Evolutionary conservation across 495 filamentous ascomycete genomes (phyloP).

Genomic region (Letharia lupina): DNA sequence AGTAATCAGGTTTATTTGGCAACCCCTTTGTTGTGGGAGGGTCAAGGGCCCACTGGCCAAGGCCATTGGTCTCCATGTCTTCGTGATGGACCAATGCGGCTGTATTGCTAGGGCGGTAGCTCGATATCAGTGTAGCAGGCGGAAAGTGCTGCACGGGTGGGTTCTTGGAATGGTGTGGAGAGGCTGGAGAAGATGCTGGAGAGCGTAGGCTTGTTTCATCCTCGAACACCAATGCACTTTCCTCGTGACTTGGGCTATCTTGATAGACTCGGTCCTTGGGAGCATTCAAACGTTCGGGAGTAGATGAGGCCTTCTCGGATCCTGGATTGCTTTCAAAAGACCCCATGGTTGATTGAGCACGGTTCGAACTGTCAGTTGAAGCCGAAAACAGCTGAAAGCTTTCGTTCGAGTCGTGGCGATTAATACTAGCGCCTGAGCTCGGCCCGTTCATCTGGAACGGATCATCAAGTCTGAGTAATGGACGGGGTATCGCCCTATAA

Average conservation of each 20-base stretch:
- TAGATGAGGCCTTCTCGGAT: constrained; percentile 16
- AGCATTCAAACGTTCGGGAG: constrained; percentile 6
- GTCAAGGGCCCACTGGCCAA: background rate
- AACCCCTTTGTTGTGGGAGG: background rate
- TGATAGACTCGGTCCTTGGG: background rate
- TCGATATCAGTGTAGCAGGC: background rate
- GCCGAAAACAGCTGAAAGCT: constrained; percentile 79
- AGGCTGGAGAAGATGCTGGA: constrained; percentile 7
- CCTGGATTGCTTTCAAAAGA: constrained; percentile 30
- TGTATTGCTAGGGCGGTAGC: constrained; percentile 1
- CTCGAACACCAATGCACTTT: constrained; percentile 13
- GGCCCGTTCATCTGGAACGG: constrained; percentile 30
- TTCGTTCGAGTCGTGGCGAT: constrained; percentile 67
- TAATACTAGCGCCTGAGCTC: constrained; percentile 36
- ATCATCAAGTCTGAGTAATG: constrained; percentile 37
- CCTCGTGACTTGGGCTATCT: background rate
- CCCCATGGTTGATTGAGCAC: constrained; percentile 36
- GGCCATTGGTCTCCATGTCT: constrained; percentile 12
- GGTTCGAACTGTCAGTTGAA: constrained; percentile 54
- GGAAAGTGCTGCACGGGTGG: background rate
- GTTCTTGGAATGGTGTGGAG: background rate
- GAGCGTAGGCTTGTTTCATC: constrained; percentile 13
- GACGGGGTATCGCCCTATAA: constrained; percentile 39
- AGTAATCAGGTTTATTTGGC: background rate
- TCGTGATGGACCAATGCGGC: constrained; percentile 6